These are phyloP conservation scores for Globisporangium polare DNA, from an alignment of 352 stramenopile genomes.

Conservation along the genomic window DNA sequence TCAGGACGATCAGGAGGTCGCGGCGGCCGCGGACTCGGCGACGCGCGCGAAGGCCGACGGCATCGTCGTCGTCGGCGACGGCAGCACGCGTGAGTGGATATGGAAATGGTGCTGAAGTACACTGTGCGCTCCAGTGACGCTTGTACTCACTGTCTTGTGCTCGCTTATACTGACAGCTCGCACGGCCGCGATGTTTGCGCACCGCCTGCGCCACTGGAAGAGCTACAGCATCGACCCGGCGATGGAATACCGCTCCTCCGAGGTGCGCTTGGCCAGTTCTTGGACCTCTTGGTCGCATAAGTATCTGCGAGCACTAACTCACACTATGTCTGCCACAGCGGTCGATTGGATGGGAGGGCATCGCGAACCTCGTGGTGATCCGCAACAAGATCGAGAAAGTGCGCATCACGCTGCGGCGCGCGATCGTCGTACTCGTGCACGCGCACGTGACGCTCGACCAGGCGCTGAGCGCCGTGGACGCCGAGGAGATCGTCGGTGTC, in stretches of 20 bases:
- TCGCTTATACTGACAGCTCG: too few relatives aligned
- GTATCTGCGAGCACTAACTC: too few relatives aligned
- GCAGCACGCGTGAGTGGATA: slow-evolving; percentile 61
- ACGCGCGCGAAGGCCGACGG: slow-evolving; percentile 37
- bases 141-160: too few relatives aligned
- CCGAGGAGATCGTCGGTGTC: slow-evolving; percentile 52
- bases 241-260: slow-evolving; percentile 55
- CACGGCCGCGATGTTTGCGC: slow-evolving; percentile 76
- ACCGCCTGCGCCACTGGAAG: slow-evolving; percentile 64
- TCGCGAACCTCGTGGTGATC: slow-evolving; percentile 70
- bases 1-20: slow-evolving; percentile 18
- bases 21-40: background rate
- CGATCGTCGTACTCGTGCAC: slow-evolving; percentile 73
- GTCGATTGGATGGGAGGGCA: slow-evolving; percentile 38
- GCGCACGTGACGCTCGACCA: slow-evolving; percentile 77
- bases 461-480: slow-evolving; percentile 58
- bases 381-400: slow-evolving; percentile 85
- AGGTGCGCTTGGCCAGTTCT: too few relatives aligned
- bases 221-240: slow-evolving; percentile 77
- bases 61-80: slow-evolving; percentile 76
- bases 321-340: slow-evolving; percentile 24
- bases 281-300: too few relatives aligned
- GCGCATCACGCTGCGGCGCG: slow-evolving; percentile 49
- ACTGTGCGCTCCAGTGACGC: too few relatives aligned
- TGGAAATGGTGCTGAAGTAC: background rate